Percentiles rank a stretch among this genome's conserved stretches.
Evolutionary conservation across 345 rosid species (phyloP).

Genomic region (Populus tremula): DNA sequence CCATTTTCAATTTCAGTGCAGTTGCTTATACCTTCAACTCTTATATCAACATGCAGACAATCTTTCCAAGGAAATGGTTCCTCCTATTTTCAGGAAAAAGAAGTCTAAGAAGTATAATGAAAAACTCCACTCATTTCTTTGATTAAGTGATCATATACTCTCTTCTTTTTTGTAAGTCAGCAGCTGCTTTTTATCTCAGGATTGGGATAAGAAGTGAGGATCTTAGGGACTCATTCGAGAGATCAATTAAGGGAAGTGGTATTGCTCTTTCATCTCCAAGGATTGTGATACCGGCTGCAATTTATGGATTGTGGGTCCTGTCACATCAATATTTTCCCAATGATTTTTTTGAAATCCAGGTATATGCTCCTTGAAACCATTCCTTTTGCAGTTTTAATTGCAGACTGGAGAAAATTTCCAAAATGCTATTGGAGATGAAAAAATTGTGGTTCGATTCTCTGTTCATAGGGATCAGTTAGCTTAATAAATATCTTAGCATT

Average conservation of each 20-base stretch:
- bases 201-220: constrained; percentile 88
- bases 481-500: background rate
- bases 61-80: constrained; percentile 67
- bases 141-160: background rate
- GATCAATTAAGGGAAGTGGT: constrained; percentile 57
- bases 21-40: constrained; percentile 95
- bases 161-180: background rate
- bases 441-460: background rate
- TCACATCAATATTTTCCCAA: constrained; percentile 57
- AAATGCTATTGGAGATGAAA: background rate
- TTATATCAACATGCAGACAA: constrained; percentile 65
- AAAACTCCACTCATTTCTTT: constrained; percentile 9
- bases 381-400: background rate
- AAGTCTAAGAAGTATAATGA: constrained; percentile 59
- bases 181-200: constrained; percentile 35
- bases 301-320: constrained; percentile 73
- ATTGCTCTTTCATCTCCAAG: constrained; percentile 90
- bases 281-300: constrained; percentile 71
- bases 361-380: constrained; percentile 14
- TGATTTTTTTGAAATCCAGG: constrained; percentile 84
- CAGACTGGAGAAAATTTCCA: background rate
- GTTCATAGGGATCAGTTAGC: background rate
- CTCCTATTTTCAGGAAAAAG: constrained; percentile 63
- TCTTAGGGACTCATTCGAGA: constrained; percentile 59
- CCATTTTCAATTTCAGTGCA: constrained; percentile 43